A percentile compares a stretch with the other conserved stretches of the same genome.
Conservation (phyloP, 148 eudicot species). For the Vaccinium vitisidaea region DNA sequence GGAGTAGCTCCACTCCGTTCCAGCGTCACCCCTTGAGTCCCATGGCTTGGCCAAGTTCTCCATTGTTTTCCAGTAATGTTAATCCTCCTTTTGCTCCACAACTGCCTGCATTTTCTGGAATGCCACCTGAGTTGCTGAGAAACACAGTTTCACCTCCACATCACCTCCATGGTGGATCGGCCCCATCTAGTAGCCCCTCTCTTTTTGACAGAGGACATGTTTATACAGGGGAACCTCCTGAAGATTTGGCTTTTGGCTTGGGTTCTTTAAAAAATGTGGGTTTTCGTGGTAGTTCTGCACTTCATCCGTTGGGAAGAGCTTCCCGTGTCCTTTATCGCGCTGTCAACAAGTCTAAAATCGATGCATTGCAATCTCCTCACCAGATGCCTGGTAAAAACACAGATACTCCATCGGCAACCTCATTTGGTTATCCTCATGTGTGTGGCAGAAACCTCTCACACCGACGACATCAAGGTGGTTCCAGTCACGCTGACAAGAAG, state of each 20-base stretch:
- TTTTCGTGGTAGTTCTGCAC: conserved; percentile 38
- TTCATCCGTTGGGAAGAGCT: conserved; percentile 42
- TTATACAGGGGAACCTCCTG: conserved; percentile 38
- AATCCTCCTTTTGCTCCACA: conserved; percentile 39
- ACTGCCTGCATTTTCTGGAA: conserved; percentile 43
- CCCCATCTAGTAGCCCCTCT: conserved; percentile 40
- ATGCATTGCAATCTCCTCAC: conserved; percentile 40
- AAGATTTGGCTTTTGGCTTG: conserved; percentile 37
- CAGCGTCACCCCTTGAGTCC: conserved; percentile 48
- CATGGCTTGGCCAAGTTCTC: conserved; percentile 43
- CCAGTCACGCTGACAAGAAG: conserved; percentile 55
- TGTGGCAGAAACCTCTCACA: conserved; percentile 48
- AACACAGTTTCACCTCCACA: conserved; percentile 34
- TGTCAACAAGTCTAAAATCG: conserved; percentile 32
- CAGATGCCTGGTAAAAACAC: conserved; percentile 41
- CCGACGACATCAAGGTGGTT: conserved; percentile 47
- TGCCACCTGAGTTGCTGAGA: conserved; percentile 39
- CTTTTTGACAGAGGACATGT: conserved; percentile 38
- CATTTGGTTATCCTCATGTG: conserved; percentile 54
- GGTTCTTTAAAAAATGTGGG: conserved; percentile 36
- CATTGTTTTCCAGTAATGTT: conserved; percentile 43
- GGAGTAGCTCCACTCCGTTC: conserved; percentile 48
- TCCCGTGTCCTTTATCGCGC: conserved; percentile 40
- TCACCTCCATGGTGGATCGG: conserved; percentile 50
- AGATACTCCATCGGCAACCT: conserved; percentile 37